phyloP scores from a whole-genome alignment of 148 eudicot genomes.

The Talinum fruticosum region DNA sequence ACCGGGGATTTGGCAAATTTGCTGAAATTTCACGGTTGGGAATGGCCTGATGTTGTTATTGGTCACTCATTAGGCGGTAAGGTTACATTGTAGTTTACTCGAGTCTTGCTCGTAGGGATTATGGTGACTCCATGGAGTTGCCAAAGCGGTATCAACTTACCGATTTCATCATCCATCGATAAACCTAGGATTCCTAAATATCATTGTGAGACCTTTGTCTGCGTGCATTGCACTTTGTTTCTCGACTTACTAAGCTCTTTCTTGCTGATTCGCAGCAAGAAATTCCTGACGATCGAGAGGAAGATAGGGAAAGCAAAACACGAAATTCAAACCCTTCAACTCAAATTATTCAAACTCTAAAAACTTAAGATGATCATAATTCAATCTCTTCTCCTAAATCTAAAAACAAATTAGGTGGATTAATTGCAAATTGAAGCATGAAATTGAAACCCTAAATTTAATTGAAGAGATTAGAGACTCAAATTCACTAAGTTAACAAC shows the following conservation, averaged over 20 bases:
- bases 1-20: conserved; percentile 83
- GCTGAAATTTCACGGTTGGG: conserved; percentile 74
- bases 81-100: conserved; percentile 76
- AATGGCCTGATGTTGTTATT: conserved; percentile 84
- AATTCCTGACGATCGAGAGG: too few species aligned
- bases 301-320: too few species aligned
- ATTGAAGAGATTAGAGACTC: too few species aligned
- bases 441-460: too few species aligned
- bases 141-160: conserved; percentile 67
- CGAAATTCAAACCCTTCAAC: too few species aligned
- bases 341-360: too few species aligned
- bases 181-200: not conserved
- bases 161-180: not conserved
- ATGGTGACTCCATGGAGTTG: conserved; percentile 51
- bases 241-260: not conserved
- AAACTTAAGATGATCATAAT: too few species aligned
- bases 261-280: not conserved
- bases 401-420: too few species aligned
- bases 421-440: too few species aligned
- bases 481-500: too few species aligned
- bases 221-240: conserved; percentile 1
- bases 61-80: conserved; percentile 99
- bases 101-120: conserved; percentile 64
- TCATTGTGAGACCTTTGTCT: not conserved
- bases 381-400: too few species aligned